These are phyloP conservation scores for Arctostaphylos glauca DNA, from an alignment of 148 eudicot species.

Conservation along the genomic window DNA sequence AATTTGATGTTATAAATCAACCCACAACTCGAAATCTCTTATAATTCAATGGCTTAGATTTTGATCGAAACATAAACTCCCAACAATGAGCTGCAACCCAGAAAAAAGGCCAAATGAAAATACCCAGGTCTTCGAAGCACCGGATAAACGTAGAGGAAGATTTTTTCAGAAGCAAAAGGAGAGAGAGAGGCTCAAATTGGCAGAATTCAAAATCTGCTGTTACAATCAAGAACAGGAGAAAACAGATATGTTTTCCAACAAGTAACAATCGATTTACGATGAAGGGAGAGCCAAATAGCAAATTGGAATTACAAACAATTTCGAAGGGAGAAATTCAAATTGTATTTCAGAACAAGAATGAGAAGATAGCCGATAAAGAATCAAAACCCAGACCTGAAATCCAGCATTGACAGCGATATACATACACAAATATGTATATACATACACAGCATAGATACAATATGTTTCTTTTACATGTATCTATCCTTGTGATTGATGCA, in stretches of 20 bases:
- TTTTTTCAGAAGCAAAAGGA: neutral
- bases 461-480: conserved; percentile 6
- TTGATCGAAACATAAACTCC: neutral
- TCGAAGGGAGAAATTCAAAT: neutral
- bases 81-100: conserved; percentile 4
- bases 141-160: neutral
- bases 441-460: neutral
- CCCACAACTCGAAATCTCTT: neutral
- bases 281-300: neutral
- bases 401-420: conserved; percentile 22
- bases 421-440: neutral
- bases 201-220: conserved; percentile 11
- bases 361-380: neutral
- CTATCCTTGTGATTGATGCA: conserved; percentile 25
- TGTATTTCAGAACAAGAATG: neutral
- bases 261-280: too few relatives aligned
- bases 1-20: neutral
- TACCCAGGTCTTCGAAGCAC: neutral
- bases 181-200: neutral
- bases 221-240: neutral
- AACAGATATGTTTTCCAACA: too few relatives aligned
- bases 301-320: neutral
- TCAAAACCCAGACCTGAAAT: conserved; percentile 35
- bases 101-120: neutral
- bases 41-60: neutral